These are phyloP conservation scores for Fusarium sp. DNA, from an alignment of 2,329 filamentous ascomycete species.

Conservation along the genomic window DNA sequence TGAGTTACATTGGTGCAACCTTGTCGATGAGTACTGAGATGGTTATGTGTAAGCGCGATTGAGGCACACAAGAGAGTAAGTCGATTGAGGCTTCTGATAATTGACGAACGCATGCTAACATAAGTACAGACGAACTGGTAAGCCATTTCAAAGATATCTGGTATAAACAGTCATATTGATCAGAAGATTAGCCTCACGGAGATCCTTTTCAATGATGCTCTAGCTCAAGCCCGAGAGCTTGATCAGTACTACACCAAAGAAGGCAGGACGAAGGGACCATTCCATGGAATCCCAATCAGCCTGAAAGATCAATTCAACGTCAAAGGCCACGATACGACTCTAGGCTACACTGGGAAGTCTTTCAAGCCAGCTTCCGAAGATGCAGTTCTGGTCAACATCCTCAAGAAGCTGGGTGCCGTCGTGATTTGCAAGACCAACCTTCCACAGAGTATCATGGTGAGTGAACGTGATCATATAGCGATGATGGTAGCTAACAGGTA, in stretches of 20 bases:
- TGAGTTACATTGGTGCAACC: background rate
- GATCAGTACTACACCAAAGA: slow-evolving; percentile 2
- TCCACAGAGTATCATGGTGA: slow-evolving; percentile 34
- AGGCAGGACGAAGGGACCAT: slow-evolving; percentile 12
- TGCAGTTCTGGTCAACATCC: slow-evolving; percentile 59
- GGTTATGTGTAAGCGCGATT: slow-evolving; percentile 1
- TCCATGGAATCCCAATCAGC: slow-evolving; percentile 42
- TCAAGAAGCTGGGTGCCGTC: slow-evolving; percentile 62
- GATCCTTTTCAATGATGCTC: slow-evolving; percentile 34
- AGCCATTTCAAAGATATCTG: too few relatives aligned
- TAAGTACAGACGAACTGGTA: slow-evolving; percentile 22
- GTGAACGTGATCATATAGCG: fast-evolving
- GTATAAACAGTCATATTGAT: too few relatives aligned
- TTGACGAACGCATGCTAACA: background rate
- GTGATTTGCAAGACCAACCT: slow-evolving; percentile 54
- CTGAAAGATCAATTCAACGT: slow-evolving; percentile 72
- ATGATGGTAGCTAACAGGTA: background rate
- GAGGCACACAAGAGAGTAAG: slow-evolving; percentile 20
- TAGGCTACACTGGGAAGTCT: slow-evolving; percentile 66
- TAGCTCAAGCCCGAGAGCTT: slow-evolving; percentile 28
- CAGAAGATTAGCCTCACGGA: slow-evolving; percentile 18
- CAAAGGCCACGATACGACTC: slow-evolving; percentile 65
- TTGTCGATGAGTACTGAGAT: background rate
- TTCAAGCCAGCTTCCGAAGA: slow-evolving; percentile 62
- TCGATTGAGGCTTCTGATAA: fast-evolving